A percentile compares a stretch with the other conserved stretches of the same genome.
These are phyloP conservation scores for Neurospora sp. DNA, from an alignment of 495 filamentous ascomycete genomes.

Conservation along the genomic window DNA sequence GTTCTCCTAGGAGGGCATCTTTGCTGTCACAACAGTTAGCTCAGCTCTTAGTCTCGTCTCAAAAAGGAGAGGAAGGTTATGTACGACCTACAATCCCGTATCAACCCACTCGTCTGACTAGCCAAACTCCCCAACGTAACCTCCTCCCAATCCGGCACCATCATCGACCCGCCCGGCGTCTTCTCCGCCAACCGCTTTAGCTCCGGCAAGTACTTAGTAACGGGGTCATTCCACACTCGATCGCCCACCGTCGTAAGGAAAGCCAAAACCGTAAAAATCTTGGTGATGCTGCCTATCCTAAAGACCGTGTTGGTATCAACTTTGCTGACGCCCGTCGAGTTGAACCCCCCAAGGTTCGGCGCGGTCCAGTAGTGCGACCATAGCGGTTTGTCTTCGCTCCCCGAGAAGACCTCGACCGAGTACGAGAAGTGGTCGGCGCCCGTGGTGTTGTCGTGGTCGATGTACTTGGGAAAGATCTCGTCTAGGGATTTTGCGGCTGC, in stretches of 20 bases:
- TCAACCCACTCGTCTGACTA: constrained; percentile 42
- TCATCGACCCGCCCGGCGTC: constrained; percentile 26
- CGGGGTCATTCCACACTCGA: constrained; percentile 25
- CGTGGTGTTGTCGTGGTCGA: constrained; percentile 26
- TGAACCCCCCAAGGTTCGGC: constrained; percentile 25
- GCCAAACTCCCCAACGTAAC: constrained; percentile 46
- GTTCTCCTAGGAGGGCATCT: constrained; percentile 34
- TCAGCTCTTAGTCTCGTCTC: not conserved
- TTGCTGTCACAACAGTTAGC: constrained; percentile 1
- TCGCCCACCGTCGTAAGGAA: constrained; percentile 32
- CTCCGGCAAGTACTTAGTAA: constrained; percentile 47
- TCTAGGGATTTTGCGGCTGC: constrained; percentile 19
- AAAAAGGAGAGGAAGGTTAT: too few relatives aligned
- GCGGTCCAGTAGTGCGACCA: constrained; percentile 41
- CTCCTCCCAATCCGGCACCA: constrained; percentile 40
- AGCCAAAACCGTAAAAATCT: constrained; percentile 37
- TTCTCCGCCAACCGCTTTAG: constrained; percentile 27
- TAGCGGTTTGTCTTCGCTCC: constrained; percentile 27
- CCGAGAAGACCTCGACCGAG: constrained; percentile 38
- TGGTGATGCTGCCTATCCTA: constrained; percentile 40
- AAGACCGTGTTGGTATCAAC: constrained; percentile 37
- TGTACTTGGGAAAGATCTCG: constrained; percentile 19
- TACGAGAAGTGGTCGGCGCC: constrained; percentile 35
- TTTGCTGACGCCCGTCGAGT: constrained; percentile 27
- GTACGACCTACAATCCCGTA: constrained; percentile 24